Base-by-base conservation (phyloP, 176 grass and related monocot species). In the Raddia distichophylla region DNA sequence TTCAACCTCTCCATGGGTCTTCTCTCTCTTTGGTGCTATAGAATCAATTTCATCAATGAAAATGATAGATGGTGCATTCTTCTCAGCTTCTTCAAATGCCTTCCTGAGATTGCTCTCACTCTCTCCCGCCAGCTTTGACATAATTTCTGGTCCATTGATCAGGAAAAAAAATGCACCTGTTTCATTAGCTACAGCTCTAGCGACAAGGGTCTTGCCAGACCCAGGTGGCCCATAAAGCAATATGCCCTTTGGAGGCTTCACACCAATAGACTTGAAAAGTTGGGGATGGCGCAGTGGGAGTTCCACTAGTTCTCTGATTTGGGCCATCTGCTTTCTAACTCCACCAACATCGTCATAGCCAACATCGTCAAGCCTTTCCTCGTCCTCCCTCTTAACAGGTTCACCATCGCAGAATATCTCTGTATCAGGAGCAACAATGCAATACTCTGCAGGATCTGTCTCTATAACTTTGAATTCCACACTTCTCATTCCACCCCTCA, bases 31-130 rank as follows among this genome's bases (percentile, higher is more conserved):
- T 0, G 94, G 94, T 2, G 94, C 94, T 43, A 97, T 97, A 7
- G 91, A 93, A 53, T 97, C 94, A 0, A 97, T 42, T 81, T 97
- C 91, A 80, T 93, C 94, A 48, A 97, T 93, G 70, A 93, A 93
- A 65, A 97, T 97, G 69, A 97, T 97, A 1, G 94, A 86, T 33
- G 94, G 94, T 6, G 94, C 94, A 85, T 93, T 93, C 64, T 93
- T 93, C 86, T 93, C 94, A 13, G 94, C 94, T 84, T 97, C 94
- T 79, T 97, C 94, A 80, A 97, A 97, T 16, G 91, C 94, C 81
- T 93, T 93, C 14, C 94, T 91, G 80, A 97, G 87, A 77, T 97
- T 97, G 64, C 84, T 91, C 59, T 97, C 94, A 70, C 88, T 93
- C 68, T 97, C 94, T 82, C 94, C 94, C 69, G 94, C 91, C 67